Evolutionary conservation across 2,329 filamentous ascomycete genomes (phyloP).

Genomic region (Colletotrichum neosansevieriae): DNA sequence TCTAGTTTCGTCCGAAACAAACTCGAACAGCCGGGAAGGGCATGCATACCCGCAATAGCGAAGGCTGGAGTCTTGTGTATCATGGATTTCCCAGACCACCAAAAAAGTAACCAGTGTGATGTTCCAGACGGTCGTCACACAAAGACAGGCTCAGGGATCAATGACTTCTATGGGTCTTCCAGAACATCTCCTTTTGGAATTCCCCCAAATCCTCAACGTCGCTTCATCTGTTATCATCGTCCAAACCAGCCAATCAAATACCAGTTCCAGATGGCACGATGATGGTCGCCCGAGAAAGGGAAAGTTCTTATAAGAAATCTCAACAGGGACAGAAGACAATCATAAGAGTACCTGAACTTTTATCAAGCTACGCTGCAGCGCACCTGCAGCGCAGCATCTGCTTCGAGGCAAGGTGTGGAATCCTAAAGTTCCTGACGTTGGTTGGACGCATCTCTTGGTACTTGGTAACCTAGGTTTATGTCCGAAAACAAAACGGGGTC

Average conservation of each 20-base stretch:
- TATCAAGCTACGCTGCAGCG: not conserved
- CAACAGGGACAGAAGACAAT: constrained; percentile 22
- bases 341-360: constrained; percentile 16
- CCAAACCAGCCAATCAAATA: constrained; percentile 20
- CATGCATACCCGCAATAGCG: not conserved
- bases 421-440: not conserved
- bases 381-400: constrained; percentile 16
- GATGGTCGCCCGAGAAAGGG: not conserved
- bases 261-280: constrained; percentile 10
- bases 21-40: constrained; percentile 28
- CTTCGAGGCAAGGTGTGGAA: not conserved
- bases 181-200: constrained; percentile 31
- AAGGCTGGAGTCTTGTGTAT: not conserved
- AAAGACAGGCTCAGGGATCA: constrained; percentile 26
- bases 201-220: not conserved
- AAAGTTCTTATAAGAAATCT: constrained; percentile 6
- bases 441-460: not conserved
- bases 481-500: too few species aligned
- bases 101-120: constrained; percentile 15
- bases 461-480: too few species aligned
- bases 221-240: constrained; percentile 7
- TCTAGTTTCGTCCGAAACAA: constrained; percentile 32
- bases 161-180: constrained; percentile 27
- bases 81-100: constrained; percentile 15
- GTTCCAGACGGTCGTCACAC: constrained; percentile 30